Base-by-base conservation (phyloP, 208 protist species). In the Leishmania turanica region DNA sequence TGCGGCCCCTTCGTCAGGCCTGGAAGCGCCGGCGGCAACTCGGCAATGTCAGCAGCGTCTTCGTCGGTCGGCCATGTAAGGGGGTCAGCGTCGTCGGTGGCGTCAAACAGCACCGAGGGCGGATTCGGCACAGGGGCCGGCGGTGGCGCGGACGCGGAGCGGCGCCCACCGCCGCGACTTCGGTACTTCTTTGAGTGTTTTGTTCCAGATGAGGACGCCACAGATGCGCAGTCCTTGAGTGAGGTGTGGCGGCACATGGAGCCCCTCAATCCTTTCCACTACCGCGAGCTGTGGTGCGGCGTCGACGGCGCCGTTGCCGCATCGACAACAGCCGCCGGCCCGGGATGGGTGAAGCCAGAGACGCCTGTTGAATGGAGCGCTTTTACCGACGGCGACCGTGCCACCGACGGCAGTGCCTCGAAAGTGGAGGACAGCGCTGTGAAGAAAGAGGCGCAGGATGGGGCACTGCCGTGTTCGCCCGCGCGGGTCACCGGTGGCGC, bases 221-320 rank as follows among this genome's bases (percentile, higher is more conserved):
- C 66, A 0, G 75, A 82, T 62, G 78, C 60, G 53, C 81, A 77
- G 45, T 40, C 79, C 2, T 47, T 82, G 34, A n/a, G 73, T 11
- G 76, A 81, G n/a, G 78, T 75, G 42, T 78, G 78, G 56, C 78
- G 81, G 34, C 81, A 83, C 76, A 75, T 75, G 49, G 91, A 94
- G 84, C 88, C 90, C 37, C 85, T 95, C 34, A 96, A 96, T 74
- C 75, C 88, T n/a, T 85, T 96, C 19, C 93, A 96, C 88, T 96
- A 96, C 83, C 88, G 83, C 0, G 54, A 84, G 64, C 69, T 96
- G 45, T 77, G 93, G 54, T 53, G 58, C 56, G 83, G 82, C 70
- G 64, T 79, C 34, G 72, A 51, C 47, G 72, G 54, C 19, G 51
- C 8, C 19, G 24, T 3, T 0, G 37, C 72, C 5, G 60, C 77